Conservation (phyloP, 805 yeast genomes). For the Myxozyma geophila region DNA sequence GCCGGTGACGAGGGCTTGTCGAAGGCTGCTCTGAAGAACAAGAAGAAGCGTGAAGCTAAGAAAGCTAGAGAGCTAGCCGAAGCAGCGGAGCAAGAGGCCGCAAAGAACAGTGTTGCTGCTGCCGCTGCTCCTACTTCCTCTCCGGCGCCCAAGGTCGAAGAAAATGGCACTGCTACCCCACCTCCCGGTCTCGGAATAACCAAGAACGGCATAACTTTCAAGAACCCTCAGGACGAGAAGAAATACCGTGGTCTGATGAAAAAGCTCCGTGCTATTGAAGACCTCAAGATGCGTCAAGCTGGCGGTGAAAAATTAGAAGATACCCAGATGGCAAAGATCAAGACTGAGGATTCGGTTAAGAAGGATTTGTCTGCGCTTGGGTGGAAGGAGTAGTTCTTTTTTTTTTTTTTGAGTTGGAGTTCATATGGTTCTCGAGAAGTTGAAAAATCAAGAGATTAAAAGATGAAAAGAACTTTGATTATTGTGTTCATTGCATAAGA, state of each 20-base stretch:
- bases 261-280: slow-evolving; percentile 94
- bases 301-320: slow-evolving; percentile 85
- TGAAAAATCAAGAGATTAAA: background rate
- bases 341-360: slow-evolving; percentile 81
- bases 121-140: slow-evolving; percentile 31
- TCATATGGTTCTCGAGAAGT: background rate
- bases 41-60: slow-evolving; percentile 70
- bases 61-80: slow-evolving; percentile 36
- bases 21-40: slow-evolving; percentile 71
- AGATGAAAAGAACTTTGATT: background rate
- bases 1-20: slow-evolving; percentile 53
- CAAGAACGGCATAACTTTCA: slow-evolving; percentile 23
- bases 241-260: slow-evolving; percentile 87
- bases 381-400: slow-evolving; percentile 52
- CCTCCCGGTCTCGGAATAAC: slow-evolving; percentile 28
- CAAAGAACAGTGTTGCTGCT: slow-evolving; percentile 9
- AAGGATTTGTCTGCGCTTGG: slow-evolving; percentile 77
- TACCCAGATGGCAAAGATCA: slow-evolving; percentile 87
- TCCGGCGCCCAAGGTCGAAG: slow-evolving; percentile 25
- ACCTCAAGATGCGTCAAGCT: slow-evolving; percentile 81
- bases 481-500: background rate
- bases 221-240: slow-evolving; percentile 72
- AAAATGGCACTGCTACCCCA: slow-evolving; percentile 54
- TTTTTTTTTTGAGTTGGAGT: background rate
- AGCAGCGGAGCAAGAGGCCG: slow-evolving; percentile 20